Conservation (phyloP, 2,329 filamentous ascomycete species). For the Ampelomyces quisqualis region DNA sequence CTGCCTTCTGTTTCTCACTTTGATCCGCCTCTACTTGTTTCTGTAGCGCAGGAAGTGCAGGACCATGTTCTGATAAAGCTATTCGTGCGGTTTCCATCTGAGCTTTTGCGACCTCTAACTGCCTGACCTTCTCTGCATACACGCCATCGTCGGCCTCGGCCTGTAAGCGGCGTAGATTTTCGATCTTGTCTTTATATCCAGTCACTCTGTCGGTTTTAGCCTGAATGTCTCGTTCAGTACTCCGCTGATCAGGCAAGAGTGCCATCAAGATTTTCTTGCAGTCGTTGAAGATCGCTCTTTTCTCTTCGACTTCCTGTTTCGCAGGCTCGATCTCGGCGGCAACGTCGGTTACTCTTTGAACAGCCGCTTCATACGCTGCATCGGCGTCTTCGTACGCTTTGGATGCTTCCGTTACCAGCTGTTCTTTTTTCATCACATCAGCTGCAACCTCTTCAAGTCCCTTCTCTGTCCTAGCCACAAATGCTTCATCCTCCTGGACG, state of each 20-base stretch:
- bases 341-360: slow-evolving; percentile 36
- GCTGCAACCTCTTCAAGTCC: slow-evolving; percentile 41
- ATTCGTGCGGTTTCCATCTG: slow-evolving; percentile 49
- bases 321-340: slow-evolving; percentile 46
- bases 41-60: slow-evolving; percentile 39
- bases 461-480: slow-evolving; percentile 28
- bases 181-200: slow-evolving; percentile 50
- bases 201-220: slow-evolving; percentile 50
- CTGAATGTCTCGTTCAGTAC: slow-evolving; percentile 61
- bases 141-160: slow-evolving; percentile 65
- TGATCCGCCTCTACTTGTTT: slow-evolving; percentile 40
- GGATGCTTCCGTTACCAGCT: slow-evolving; percentile 49
- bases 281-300: slow-evolving; percentile 56
- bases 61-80: slow-evolving; percentile 47
- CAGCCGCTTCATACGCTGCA: slow-evolving; percentile 42
- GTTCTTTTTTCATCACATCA: slow-evolving; percentile 52
- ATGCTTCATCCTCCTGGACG: slow-evolving; percentile 71
- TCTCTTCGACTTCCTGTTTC: slow-evolving; percentile 50
- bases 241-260: slow-evolving; percentile 61
- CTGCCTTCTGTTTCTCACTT: slow-evolving; percentile 12
- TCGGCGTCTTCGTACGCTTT: slow-evolving; percentile 49
- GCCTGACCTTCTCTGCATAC: slow-evolving; percentile 60
- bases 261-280: slow-evolving; percentile 57
- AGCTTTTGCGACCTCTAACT: slow-evolving; percentile 61
- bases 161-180: slow-evolving; percentile 62